Evolutionary conservation across 2,329 filamentous ascomycete genomes (phyloP), one percentile per base, ranked within the genome.

Genomic region (Scleromitrula shiraiana): DNA sequence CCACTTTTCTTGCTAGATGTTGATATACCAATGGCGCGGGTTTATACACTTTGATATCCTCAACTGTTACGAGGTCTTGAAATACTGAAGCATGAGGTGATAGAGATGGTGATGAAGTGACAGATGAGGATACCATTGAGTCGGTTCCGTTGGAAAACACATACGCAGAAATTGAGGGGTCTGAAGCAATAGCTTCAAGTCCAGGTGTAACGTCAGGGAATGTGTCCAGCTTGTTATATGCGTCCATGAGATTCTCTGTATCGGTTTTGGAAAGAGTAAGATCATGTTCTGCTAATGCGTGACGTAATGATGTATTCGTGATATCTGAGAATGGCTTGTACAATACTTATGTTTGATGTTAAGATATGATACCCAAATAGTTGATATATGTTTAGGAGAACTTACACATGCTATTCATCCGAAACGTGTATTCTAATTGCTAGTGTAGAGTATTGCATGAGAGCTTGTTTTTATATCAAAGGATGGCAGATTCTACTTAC

Each of bases 341-440:
- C 45, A 70, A 59, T 36, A 74, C 82, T 86, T n/a, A n/a, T n/a
- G n/a, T n/a, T n/a, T n/a, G n/a, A n/a, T n/a, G n/a, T n/a, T n/a
- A n/a, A n/a, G n/a, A n/a, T n/a, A n/a, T n/a, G n/a, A n/a, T n/a
- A n/a, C n/a, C n/a, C n/a, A n/a, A n/a, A n/a, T n/a, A n/a, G n/a
- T n/a, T n/a, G n/a, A n/a, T n/a, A n/a, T n/a, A n/a, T n/a, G 19
- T 12, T 3, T 3, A 43, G 8, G 35, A 27, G 12, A 37, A 64
- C 68, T 52, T 68, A 84, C 85, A 74, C 84, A 89, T 89, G 70
- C 78, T 82, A 59, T 82, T 88, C 54, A 83, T 66, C 43, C 85
- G 71, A 82, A 82, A 89, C 32, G 84, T 87, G 58, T 88, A 90
- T 64, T 88, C 85, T 7, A 89, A 69, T 64, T 89, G 85, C 44